Percentiles rank a stretch among this genome's conserved stretches.
Conservation (phyloP, 176 grass and related monocot genomes). For the Oropetium thomaeum region DNA sequence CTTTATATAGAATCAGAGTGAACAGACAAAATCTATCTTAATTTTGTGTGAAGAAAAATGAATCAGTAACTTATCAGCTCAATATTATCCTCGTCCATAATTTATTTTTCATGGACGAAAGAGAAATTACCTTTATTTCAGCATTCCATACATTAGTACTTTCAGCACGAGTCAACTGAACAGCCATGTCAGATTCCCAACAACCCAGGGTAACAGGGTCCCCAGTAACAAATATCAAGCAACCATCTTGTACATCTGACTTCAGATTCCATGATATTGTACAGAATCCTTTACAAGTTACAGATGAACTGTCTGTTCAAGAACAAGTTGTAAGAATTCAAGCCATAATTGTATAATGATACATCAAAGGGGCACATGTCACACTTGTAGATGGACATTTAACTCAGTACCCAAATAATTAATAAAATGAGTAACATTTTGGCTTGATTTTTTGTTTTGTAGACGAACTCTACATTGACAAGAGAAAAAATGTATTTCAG, state of each 20-base stretch:
- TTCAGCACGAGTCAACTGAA: conserved; percentile 61
- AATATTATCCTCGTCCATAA: not conserved
- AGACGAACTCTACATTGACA: not conserved
- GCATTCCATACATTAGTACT: conserved; percentile 56
- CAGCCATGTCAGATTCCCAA: conserved; percentile 76
- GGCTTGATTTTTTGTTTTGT: not conserved
- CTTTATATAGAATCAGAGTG: not conserved
- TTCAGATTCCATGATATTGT: conserved; percentile 81
- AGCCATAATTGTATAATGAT: not conserved
- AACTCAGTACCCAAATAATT: not conserved
- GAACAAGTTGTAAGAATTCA: conserved; percentile 26
- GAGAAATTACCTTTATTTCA: conserved; percentile 67
- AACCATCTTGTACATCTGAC: conserved; percentile 69
- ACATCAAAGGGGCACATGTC: not conserved
- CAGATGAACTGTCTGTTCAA: conserved; percentile 55
- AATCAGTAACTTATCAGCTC: not conserved
- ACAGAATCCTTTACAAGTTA: conserved; percentile 76
- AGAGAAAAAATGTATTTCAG: not conserved
- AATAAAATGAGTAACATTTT: not conserved
- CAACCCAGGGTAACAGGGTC: conserved; percentile 80
- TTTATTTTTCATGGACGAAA: not conserved
- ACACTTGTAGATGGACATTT: not conserved
- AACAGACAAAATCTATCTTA: not conserved
- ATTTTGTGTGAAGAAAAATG: not conserved
- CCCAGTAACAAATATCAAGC: conserved; percentile 68